Conservation (phyloP, 352 stramenopile genomes). For the Peronospora farinosa region DNA sequence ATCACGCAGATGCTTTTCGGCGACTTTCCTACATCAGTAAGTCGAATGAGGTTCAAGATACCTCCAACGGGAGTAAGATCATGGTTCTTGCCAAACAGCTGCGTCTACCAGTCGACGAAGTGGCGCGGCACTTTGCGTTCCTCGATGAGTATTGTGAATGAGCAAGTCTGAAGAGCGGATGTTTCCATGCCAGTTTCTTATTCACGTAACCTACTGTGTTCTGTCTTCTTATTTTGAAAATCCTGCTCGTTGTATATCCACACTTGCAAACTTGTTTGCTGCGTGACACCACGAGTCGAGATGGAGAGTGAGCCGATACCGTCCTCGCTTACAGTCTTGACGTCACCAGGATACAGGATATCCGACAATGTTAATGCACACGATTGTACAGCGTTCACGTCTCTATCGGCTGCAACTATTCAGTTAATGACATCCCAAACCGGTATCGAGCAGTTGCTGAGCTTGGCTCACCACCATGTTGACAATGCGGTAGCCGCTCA, state of each 20-base stretch:
- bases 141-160: slow-evolving; percentile 33
- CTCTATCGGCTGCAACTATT: background rate
- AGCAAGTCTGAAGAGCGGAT: background rate
- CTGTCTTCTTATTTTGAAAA: slow-evolving; percentile 1
- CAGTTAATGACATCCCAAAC: slow-evolving; percentile 9
- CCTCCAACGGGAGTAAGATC: slow-evolving; percentile 31
- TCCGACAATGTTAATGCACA: background rate
- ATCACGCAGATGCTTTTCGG: slow-evolving; percentile 36
- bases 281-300: background rate
- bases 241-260: background rate
- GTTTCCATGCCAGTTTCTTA: background rate
- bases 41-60: slow-evolving; percentile 2
- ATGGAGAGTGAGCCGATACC: slow-evolving; percentile 11
- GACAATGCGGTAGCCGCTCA: slow-evolving; percentile 13
- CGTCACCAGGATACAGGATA: background rate
- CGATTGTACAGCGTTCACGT: background rate
- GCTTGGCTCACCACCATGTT: slow-evolving; percentile 25
- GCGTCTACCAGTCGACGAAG: slow-evolving; percentile 43
- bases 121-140: slow-evolving; percentile 51
- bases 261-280: background rate
- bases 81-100: slow-evolving; percentile 42
- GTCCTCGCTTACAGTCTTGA: slow-evolving; percentile 9
- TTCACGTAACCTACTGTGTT: background rate
- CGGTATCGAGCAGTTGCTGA: slow-evolving; percentile 22
- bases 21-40: slow-evolving; percentile 13